Evolutionary conservation across 192 early-diverging fungal genomes (phyloP).

Genomic region (Neocallimastix lanati): DNA sequence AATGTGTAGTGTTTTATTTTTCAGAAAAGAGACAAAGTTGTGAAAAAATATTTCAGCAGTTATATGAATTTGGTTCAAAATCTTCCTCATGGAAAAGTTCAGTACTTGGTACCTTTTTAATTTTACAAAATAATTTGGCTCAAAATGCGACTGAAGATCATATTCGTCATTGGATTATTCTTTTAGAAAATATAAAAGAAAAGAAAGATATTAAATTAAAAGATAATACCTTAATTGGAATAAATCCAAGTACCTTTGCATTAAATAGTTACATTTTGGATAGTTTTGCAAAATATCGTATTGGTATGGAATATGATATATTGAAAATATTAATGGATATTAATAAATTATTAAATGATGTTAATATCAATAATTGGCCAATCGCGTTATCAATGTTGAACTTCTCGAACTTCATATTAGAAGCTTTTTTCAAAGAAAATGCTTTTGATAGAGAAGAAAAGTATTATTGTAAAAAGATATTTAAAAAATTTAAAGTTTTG

Average conservation of each 20-base stretch:
- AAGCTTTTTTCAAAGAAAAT: neutral
- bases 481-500: neutral
- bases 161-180: neutral
- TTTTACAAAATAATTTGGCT: neutral
- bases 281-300: neutral
- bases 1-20: conserved; percentile 6
- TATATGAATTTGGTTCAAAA: neutral
- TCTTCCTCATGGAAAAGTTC: neutral
- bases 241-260: neutral
- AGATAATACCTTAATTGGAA: neutral
- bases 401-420: neutral
- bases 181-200: neutral
- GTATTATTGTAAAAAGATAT: neutral
- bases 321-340: neutral
- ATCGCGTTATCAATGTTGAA: neutral
- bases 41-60: neutral
- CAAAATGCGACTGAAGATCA: neutral
- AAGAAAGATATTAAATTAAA: neutral
- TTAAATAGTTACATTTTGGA: neutral
- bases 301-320: neutral
- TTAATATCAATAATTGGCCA: neutral
- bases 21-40: neutral
- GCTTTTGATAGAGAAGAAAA: neutral
- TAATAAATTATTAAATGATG: neutral
- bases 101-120: neutral